phyloP scores from a whole-genome alignment of 2,329 filamentous ascomycete species.

The Penicillium rolfsii region DNA sequence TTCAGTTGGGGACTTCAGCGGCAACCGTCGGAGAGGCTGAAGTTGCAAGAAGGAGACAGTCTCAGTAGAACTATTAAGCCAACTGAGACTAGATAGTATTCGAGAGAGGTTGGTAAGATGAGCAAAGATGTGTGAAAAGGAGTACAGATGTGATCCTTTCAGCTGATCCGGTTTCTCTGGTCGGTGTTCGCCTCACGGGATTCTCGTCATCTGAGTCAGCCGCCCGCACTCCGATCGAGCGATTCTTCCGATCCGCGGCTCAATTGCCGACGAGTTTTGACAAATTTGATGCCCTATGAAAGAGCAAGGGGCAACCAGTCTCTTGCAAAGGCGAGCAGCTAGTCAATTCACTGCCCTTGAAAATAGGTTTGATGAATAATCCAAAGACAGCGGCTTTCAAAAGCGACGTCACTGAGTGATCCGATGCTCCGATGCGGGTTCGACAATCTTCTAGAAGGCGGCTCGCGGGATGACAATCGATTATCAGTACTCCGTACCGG shows the following conservation, averaged over 20 bases:
- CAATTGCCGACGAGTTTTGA: neutral
- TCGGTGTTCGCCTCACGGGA: conserved; percentile 12
- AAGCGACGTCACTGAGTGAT: neutral
- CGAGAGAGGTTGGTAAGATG: neutral
- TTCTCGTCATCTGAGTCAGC: conserved; percentile 28
- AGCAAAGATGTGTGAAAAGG: neutral
- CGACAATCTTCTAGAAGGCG: neutral
- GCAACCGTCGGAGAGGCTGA: conserved; percentile 1
- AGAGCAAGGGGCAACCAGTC: neutral
- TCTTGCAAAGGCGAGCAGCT: neutral
- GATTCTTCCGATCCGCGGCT: conserved; percentile 3
- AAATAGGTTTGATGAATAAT: neutral
- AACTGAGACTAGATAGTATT: neutral
- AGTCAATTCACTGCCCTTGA: too few relatives aligned
- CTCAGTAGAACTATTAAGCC: neutral
- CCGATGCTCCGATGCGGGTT: neutral
- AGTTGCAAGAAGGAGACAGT: neutral
- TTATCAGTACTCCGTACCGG: neutral
- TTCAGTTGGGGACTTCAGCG: conserved; percentile 5
- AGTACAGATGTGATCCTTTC: neutral
- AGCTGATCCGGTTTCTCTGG: conserved; percentile 2
- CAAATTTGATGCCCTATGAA: neutral
- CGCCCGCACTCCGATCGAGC: conserved; percentile 1
- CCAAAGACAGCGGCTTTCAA: neutral
- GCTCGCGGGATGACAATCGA: neutral